Percentiles rank a stretch among this genome's conserved stretches.
These are phyloP conservation scores for Senna siamea DNA, from an alignment of 306 rosid species.

Conservation along the genomic window DNA sequence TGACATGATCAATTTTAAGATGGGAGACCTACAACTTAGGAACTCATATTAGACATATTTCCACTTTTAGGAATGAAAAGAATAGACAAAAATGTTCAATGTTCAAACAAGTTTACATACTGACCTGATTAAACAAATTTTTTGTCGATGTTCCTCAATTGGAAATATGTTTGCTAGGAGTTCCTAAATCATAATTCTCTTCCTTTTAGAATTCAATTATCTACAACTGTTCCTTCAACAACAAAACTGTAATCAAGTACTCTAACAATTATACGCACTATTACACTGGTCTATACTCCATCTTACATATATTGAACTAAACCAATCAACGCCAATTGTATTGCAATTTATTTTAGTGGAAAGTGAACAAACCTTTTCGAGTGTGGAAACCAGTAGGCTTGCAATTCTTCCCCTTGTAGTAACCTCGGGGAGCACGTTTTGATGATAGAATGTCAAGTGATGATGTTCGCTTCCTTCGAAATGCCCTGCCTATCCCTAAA, in stretches of 20 bases:
- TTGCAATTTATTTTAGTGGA: background rate
- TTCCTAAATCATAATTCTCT: background rate
- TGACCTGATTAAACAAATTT: background rate
- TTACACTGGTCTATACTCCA: background rate
- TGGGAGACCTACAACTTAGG: background rate
- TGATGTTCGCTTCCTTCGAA: constrained; percentile 54
- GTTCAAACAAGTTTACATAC: background rate
- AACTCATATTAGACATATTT: background rate
- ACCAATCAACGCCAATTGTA: background rate
- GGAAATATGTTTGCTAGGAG: background rate
- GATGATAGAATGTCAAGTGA: constrained; percentile 75
- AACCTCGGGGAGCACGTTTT: constrained; percentile 79
- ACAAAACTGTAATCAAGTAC: background rate
- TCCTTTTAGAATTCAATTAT: background rate
- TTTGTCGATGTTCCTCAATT: background rate
- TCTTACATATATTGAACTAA: background rate
- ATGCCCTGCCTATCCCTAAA: constrained; percentile 53
- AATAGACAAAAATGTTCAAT: background rate
- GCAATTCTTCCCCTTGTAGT: constrained; percentile 90
- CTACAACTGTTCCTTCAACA: background rate
- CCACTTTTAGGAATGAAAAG: background rate
- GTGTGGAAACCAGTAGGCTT: constrained; percentile 90
- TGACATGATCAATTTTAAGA: background rate
- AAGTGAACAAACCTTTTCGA: constrained; percentile 63
- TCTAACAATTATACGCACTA: background rate